Evolutionary conservation across 768 basidiomycete species (phyloP), one percentile per base, ranked within the genome.

Genomic region (Tylopilus sp.): DNA sequence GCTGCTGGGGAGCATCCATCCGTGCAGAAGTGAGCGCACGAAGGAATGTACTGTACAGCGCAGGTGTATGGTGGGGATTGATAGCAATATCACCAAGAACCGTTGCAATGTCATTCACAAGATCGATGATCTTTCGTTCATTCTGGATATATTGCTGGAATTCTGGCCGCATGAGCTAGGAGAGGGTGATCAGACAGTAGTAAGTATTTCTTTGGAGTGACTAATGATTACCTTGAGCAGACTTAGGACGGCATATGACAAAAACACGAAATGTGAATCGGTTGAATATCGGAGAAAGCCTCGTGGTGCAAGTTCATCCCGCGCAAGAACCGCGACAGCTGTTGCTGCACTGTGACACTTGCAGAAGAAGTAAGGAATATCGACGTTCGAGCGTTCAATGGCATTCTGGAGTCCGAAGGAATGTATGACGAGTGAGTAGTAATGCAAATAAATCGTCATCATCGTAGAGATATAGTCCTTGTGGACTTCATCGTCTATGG

Each of bases 321-420:
- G 81, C 18, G 94, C 82, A 41, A 92, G 71, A 30, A 73, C 72
- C 15, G 87, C 86, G 63, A 87, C 85, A 7, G 81, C 73, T 23
- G 79, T 82, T 3, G 91, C 91, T 9, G 81, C 78, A 3, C 80
- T 76, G 66, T 92, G 83, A 53, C 86, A 87, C 30, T 88, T 81
- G 13, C 83, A 79, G 62, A 93, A 92, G 73, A 93, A 93, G 70
- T 93, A 85, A 0, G 84, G 84, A 38, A 90, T 84, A 62, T 93
- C 83, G 39, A 88, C 69, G 1, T 79, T 70, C 4, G 80, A 77
- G 18, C 81, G 79, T 69, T 95, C 95, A 50, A 98, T 72, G n/a
- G 95, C 92, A 63, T 95, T 90, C 68, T 99, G 95, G 39, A 99
- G 78, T 11, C 95, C 95, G 60, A 99, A 99, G 1, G 95, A 95